Percentiles rank a stretch among this genome's conserved stretches.
Evolutionary conservation across 192 early-diverging fungal species (phyloP).

Genomic region (Coemansia interrupta): DNA sequence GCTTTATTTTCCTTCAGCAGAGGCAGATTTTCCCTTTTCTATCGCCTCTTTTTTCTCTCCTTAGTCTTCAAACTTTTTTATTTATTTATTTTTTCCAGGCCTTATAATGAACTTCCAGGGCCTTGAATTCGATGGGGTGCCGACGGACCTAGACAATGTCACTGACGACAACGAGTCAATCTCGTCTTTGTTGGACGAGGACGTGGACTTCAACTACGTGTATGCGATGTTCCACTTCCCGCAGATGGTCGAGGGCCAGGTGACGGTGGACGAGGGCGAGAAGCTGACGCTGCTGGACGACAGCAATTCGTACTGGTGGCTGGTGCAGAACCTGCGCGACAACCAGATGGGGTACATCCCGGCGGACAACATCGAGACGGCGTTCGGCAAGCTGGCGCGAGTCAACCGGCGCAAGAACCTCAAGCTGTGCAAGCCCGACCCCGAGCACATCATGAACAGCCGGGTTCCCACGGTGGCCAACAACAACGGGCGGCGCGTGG

Average conservation of each 20-base stretch:
- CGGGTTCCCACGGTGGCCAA: constrained; percentile 19
- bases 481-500: constrained; percentile 24
- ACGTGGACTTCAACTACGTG: constrained; percentile 62
- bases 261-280: constrained; percentile 68
- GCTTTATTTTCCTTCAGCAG: neutral
- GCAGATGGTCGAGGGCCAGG: constrained; percentile 74
- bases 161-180: constrained; percentile 39
- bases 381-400: constrained; percentile 63
- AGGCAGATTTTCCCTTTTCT: constrained; percentile 1
- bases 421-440: constrained; percentile 43
- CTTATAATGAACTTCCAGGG: constrained; percentile 39
- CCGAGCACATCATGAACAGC: constrained; percentile 35
- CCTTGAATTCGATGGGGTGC: constrained; percentile 49
- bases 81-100: constrained; percentile 1
- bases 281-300: constrained; percentile 71
- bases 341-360: constrained; percentile 75
- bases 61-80: neutral
- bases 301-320: constrained; percentile 74
- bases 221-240: constrained; percentile 75
- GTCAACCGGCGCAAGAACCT: constrained; percentile 67
- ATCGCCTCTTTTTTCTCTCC: neutral
- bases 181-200: constrained; percentile 43
- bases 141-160: constrained; percentile 30
- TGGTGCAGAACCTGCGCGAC: constrained; percentile 58
- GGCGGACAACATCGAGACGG: constrained; percentile 66